These are phyloP conservation scores for Vitis hybrid DNA, from an alignment of 177 flowering plant genomes.

Conservation along the genomic window DNA sequence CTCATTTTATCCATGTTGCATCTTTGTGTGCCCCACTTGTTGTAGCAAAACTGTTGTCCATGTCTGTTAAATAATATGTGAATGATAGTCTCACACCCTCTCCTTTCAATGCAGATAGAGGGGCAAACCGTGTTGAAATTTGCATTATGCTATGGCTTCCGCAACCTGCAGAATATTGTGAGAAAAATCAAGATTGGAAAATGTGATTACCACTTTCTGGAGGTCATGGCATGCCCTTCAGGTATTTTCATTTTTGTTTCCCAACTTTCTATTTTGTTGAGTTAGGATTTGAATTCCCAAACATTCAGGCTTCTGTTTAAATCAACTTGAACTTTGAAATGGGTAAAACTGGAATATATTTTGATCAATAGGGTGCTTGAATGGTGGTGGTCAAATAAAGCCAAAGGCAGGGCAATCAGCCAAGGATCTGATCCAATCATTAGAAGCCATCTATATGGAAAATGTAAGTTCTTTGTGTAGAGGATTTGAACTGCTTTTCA, in stretches of 20 bases:
- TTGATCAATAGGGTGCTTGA: slow-evolving; percentile 72
- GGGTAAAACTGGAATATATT: not conserved
- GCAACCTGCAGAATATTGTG: slow-evolving; percentile 87
- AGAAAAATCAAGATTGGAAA: slow-evolving; percentile 74
- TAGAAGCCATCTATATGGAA: slow-evolving; percentile 66
- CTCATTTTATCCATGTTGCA: too few species aligned
- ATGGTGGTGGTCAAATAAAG: slow-evolving; percentile 97
- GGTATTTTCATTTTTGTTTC: slow-evolving; percentile 35
- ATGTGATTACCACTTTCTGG: slow-evolving; percentile 90
- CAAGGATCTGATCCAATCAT: slow-evolving; percentile 64
- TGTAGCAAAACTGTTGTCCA: not conserved
- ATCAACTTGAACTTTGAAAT: not conserved
- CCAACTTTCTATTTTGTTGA: not conserved
- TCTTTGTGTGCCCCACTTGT: too few species aligned
- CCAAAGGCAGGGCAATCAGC: slow-evolving; percentile 80
- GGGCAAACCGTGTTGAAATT: slow-evolving; percentile 74
- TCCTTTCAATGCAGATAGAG: slow-evolving; percentile 54
- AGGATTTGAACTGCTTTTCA: not conserved
- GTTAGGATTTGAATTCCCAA: not conserved
- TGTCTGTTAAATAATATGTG: not conserved
- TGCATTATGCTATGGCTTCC: slow-evolving; percentile 97
- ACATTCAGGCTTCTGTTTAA: not conserved
- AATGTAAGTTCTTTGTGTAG: slow-evolving; percentile 48
- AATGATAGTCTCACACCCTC: not conserved
- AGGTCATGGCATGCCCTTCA: slow-evolving; percentile 99